Evolutionary conservation across 192 early-diverging fungal genomes (phyloP), one percentile per base, ranked within the genome.

Genomic region (Allomyces macrogynus): DNA sequence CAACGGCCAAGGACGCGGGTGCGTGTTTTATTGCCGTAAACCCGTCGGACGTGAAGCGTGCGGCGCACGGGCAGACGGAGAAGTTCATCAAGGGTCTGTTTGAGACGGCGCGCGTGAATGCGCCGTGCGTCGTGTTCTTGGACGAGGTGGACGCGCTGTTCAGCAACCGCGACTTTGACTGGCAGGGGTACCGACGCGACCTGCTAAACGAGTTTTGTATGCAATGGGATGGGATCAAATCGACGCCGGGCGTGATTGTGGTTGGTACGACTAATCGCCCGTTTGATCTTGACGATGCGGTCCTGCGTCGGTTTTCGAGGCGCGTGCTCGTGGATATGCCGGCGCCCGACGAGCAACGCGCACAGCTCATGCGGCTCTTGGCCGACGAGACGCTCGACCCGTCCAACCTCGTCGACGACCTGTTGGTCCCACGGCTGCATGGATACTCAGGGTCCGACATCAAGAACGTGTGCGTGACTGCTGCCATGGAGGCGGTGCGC

Each of bases 211-310:
- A 97, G 74, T 93, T 98, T 66, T 96, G 96, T 92, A 81, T 85
- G 18, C 93, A 98, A 71, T 98, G 95, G 92, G 93, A 95, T 68
- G 93, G 93, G 5, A 71, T 91, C 43, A 78, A 73, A 27, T 78
- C 83, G 10, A 78, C 79, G 3, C 72, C 82, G 43, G 86, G 89
- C 26, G 81, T 94, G 22, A 82, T 91, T 66, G 77, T 95, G 14
- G 84, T 95, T 81, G 92, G 86, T 8, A 92, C 95, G 4, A 98
- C 95, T 3, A 98, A 98, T 71, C 75, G 93, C 26, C 93, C 93
- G 14, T 96, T 94, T 76, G 93, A 96, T 68, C 75, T 98, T 66
- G 95, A 98, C 69, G 95, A 98, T 73, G 95, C 95, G 0, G 88
- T 96, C 25, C 70, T 98, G 74, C 80, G 95, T 61, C 76, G 95